Evolutionary conservation across 2,329 filamentous ascomycete genomes (phyloP).

Genomic region (Phialophora chinensis): DNA sequence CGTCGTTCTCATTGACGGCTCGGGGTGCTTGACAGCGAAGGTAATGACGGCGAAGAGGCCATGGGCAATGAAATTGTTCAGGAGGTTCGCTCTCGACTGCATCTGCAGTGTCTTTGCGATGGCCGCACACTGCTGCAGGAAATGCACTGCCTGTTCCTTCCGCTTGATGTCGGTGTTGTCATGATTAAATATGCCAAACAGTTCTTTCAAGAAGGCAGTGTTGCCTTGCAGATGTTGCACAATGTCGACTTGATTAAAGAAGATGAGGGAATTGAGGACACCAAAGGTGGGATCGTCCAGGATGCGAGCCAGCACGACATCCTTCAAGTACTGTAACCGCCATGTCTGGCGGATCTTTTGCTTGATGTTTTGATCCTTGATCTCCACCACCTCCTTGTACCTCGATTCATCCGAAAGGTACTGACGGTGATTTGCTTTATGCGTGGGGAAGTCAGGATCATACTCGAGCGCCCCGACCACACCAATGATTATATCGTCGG

Average conservation of each 20-base stretch:
- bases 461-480: conserved; percentile 97
- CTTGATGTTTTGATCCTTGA: conserved; percentile 79
- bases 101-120: conserved; percentile 95
- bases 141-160: conserved; percentile 92
- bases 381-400: conserved; percentile 95
- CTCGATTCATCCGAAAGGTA: conserved; percentile 87
- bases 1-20: conserved; percentile 84
- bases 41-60: conserved; percentile 89
- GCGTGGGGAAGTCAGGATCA: conserved; percentile 94
- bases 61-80: conserved; percentile 86
- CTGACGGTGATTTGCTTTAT: conserved; percentile 95
- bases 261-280: conserved; percentile 95
- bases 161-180: conserved; percentile 68
- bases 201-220: conserved; percentile 74
- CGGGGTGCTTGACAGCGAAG: conserved; percentile 83
- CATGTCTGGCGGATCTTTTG: conserved; percentile 97
- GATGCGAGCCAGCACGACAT: conserved; percentile 95
- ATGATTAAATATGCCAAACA: conserved; percentile 82
- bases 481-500: conserved; percentile 84
- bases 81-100: conserved; percentile 77
- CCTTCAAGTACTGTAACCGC: conserved; percentile 93
- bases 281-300: conserved; percentile 97
- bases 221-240: conserved; percentile 92
- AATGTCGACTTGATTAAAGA: conserved; percentile 98
- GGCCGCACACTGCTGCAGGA: conserved; percentile 93